Evolutionary conservation across 768 basidiomycete genomes (phyloP).

Genomic region (Podaxis sp.): DNA sequence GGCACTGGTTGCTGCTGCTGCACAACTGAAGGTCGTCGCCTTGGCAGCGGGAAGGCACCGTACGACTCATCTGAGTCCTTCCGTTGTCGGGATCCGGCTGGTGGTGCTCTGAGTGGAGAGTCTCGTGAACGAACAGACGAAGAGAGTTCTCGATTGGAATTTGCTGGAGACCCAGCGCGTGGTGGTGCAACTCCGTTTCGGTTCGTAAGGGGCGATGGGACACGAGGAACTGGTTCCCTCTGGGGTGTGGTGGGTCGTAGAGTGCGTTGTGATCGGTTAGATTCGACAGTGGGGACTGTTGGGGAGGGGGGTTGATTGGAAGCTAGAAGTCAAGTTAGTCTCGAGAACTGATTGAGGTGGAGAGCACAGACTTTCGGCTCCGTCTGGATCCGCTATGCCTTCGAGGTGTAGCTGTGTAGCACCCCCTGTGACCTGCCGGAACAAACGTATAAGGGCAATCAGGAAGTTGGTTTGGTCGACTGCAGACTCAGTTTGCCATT

Average conservation of each 20-base stretch:
- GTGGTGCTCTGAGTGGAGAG: conserved; percentile 26
- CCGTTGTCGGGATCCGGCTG: conserved; percentile 34
- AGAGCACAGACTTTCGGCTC: conserved; percentile 29
- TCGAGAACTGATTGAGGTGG: background rate
- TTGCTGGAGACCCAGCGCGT: conserved; percentile 25
- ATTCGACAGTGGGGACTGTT: conserved; percentile 8
- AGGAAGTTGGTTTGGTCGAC: conserved; percentile 77
- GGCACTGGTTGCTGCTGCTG: conserved; percentile 21
- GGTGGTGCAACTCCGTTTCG: conserved; percentile 17
- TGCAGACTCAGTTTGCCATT: conserved; percentile 81
- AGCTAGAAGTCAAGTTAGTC: conserved; percentile 11
- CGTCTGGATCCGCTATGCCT: conserved; percentile 50
- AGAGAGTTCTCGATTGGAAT: conserved; percentile 24
- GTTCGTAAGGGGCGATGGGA: conserved; percentile 18
- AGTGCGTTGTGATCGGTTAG: conserved; percentile 13
- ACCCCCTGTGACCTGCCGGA: conserved; percentile 46
- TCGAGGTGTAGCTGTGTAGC: conserved; percentile 53
- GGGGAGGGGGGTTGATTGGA: conserved; percentile 14
- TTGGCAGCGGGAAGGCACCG: conserved; percentile 32
- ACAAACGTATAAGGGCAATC: conserved; percentile 61
- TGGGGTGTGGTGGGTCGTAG: conserved; percentile 16
- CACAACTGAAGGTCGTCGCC: conserved; percentile 4
- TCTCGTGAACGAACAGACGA: conserved; percentile 16
- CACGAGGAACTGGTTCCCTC: conserved; percentile 16
- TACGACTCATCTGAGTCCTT: conserved; percentile 42